Evolutionary conservation across 73 alveolate genomes (phyloP), one percentile per base, ranked within the genome.

Genomic region (Loxodes magnus): DNA sequence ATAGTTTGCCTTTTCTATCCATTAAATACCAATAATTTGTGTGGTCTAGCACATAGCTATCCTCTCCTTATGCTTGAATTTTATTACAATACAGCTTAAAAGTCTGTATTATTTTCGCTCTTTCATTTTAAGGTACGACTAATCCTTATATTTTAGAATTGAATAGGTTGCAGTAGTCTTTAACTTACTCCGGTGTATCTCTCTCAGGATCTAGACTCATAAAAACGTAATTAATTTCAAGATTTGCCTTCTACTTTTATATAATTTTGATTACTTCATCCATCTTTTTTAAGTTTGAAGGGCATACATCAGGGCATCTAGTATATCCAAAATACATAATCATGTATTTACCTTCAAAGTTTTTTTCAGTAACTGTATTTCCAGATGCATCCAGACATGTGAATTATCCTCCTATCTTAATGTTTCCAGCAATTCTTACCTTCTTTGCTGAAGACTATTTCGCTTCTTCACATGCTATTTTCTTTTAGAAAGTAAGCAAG

Each of bases 301-400:
- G 96, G 60, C 96, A 85, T 16, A 85, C 80, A 64, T 85, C 94
- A 15, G 96, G 96, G 53, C 96, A 80, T 38, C 67, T 46, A 16
- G 92, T 80, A 68, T 75, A 85, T 1, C 96, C 96, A 37, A 85
- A 80, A 46, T 85, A 85, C 3, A 80, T 73, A 50, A 85, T 65
- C 43, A 74, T 64, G 51, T 79, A 84, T 20, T 64, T 71, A 19
- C 92, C 92, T 52, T 66, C 64, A 23, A 79, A 74, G 39, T 71
- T 68, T 20, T 78, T 39, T 53, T 82, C 82, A 4, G 90, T 71
- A 23, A 75, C 82, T 27, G 64, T 69, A 21, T 64, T 65, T 2
- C 94, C 94, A 21, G 74, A 51, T n/a, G 87, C 53, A 38, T 84
- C 77, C 33, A 64, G 64, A 16, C 74, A 58, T 23, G 49, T 14